Evolutionary conservation across 2,329 filamentous ascomycete species (phyloP).

Genomic region (Colletotrichum shisoi): DNA sequence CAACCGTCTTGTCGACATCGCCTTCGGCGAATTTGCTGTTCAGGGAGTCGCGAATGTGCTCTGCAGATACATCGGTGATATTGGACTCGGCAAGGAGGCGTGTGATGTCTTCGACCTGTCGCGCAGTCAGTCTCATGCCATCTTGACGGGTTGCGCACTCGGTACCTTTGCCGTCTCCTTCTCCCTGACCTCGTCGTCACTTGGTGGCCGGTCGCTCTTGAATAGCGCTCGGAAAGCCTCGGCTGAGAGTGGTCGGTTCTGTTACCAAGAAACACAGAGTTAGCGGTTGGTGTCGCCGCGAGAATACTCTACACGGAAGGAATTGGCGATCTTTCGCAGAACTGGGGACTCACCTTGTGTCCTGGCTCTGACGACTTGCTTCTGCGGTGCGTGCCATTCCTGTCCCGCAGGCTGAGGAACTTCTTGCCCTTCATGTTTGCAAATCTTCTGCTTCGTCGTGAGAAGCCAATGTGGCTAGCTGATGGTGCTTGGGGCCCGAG

Average conservation of each 20-base stretch:
- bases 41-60: slow-evolving; percentile 65
- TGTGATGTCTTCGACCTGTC: slow-evolving; percentile 48
- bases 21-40: slow-evolving; percentile 71
- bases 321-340: slow-evolving; percentile 16
- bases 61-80: slow-evolving; percentile 60
- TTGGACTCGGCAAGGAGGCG: slow-evolving; percentile 51
- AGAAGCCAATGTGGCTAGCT: slow-evolving; percentile 1
- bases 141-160: slow-evolving; percentile 40
- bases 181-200: slow-evolving; percentile 64
- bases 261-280: slow-evolving; percentile 20
- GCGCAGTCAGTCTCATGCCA: slow-evolving; percentile 14
- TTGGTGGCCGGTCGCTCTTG: slow-evolving; percentile 66
- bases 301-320: slow-evolving; percentile 19
- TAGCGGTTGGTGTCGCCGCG: slow-evolving; percentile 19
- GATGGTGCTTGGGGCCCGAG: slow-evolving; percentile 8
- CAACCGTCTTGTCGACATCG: slow-evolving; percentile 76
- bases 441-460: slow-evolving; percentile 8
- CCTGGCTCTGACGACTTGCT: slow-evolving; percentile 64
- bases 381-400: slow-evolving; percentile 61
- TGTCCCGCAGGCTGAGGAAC: slow-evolving; percentile 76
- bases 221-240: slow-evolving; percentile 71
- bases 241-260: slow-evolving; percentile 62
- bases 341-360: slow-evolving; percentile 57
- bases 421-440: slow-evolving; percentile 66
- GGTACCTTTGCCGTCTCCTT: slow-evolving; percentile 53